Evolutionary conservation across 257 asterid species (phyloP), one percentile per base, ranked within the genome.

Genomic region (Nicotiana undulata): DNA sequence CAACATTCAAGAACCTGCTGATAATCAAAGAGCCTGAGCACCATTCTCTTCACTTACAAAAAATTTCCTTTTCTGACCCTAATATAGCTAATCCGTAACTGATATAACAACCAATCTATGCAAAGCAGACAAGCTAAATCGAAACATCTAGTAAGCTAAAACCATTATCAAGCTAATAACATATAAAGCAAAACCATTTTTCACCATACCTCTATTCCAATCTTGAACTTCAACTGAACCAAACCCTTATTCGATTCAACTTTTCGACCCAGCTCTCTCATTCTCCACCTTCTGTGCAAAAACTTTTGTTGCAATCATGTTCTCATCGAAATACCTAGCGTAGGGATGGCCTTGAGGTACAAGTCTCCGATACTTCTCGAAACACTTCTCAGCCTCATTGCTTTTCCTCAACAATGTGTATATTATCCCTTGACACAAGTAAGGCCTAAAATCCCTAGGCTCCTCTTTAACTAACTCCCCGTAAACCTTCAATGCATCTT

Each of bases 401-500:
- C 81, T 91, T 76, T 91, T 94, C 92, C 88, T 88, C 92, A 93
- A 82, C 89, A 94, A 55, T 5, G 95, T 94, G 56, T 92, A 93
- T 64, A 95, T 91, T 58, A 93, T 93, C 31, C 97, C 99, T 85
- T 91, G 97, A 82, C 98, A 95, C 58, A 95, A 76, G 68, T 93
- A 95, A 1, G 99, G 98, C 89, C 99, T 89, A 32, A 93, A 95
- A 84, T 95, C 99, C 85, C 95, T 90, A 0, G 98, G 99, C 85
- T 95, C 99, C 81, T 95, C 97, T 87, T 87, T 91, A 51, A 90
- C 94, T 80, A 95, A 84, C 40, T 90, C 96, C 74, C 87, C 82
- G 82, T 95, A 95, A 75, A 87, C 77, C 59, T 80, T 88, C 90
- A 95, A 81, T 1, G 99, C 97, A 15, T 89, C 93, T 1, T 87